Percentiles rank a stretch among this genome's conserved stretches.
These are phyloP conservation scores for Fraxinus ornus DNA, from an alignment of 305 asterid genomes.

Conservation along the genomic window DNA sequence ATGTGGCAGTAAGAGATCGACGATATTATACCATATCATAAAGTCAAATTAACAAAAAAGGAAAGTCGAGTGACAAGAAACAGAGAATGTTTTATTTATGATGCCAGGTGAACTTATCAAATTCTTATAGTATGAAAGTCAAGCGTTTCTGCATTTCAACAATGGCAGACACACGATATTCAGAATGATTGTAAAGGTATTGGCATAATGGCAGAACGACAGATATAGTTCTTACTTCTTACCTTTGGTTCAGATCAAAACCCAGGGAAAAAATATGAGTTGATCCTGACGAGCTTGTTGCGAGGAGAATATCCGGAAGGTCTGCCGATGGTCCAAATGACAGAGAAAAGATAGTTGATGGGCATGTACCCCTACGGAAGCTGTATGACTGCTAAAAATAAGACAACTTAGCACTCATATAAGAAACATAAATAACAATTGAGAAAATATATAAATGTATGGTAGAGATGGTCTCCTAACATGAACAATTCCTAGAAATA, in stretches of 20 bases:
- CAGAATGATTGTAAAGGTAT: slow-evolving; percentile 10
- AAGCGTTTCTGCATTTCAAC: background rate
- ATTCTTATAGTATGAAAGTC: background rate
- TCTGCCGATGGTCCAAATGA: slow-evolving; percentile 81
- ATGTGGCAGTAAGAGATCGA: background rate
- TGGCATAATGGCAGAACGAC: slow-evolving; percentile 7
- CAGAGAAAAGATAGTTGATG: slow-evolving; percentile 79
- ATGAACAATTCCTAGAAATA: background rate
- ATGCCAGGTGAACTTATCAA: background rate
- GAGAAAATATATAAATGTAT: slow-evolving; percentile 4
- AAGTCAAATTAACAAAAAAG: background rate
- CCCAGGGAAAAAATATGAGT: slow-evolving; percentile 73
- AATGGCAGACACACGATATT: background rate
- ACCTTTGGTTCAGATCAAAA: slow-evolving; percentile 67
- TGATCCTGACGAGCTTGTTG: slow-evolving; percentile 93
- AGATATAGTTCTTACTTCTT: slow-evolving; percentile 39
- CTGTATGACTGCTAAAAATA: slow-evolving; percentile 77
- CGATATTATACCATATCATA: background rate
- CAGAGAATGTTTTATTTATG: background rate
- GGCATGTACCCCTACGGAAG: slow-evolving; percentile 89
- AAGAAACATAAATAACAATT: slow-evolving; percentile 23
- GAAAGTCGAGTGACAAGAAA: background rate
- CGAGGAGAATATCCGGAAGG: slow-evolving; percentile 84
- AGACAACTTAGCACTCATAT: slow-evolving; percentile 30
- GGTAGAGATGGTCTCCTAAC: slow-evolving; percentile 3